Conservation (phyloP, 768 basidiomycete species). For the Suillus subaureus region DNA sequence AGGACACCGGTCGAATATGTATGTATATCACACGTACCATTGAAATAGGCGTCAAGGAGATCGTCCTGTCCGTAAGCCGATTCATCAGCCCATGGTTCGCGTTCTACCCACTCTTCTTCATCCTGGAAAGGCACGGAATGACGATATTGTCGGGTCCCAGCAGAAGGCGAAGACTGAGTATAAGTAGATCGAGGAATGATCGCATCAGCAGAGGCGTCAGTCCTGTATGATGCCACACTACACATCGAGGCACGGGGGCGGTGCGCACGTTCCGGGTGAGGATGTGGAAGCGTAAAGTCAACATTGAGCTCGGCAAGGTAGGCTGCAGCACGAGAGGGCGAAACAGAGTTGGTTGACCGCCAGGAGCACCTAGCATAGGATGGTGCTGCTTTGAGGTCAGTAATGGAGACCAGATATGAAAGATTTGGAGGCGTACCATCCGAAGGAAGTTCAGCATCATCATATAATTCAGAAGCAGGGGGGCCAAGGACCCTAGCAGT, state of each 20-base stretch:
- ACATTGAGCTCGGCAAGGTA: conserved; percentile 35
- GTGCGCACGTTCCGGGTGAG: conserved; percentile 19
- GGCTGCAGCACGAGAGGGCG: conserved; percentile 19
- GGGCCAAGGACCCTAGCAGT: conserved; percentile 22
- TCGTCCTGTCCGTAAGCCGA: conserved; percentile 36
- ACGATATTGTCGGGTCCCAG: conserved; percentile 16
- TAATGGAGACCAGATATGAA: conserved; percentile 4
- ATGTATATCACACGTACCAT: conserved; percentile 27
- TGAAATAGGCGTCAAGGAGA: conserved; percentile 44
- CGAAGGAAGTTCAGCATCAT: conserved; percentile 10
- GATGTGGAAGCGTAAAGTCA: conserved; percentile 29
- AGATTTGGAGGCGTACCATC: not conserved
- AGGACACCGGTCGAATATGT: not conserved
- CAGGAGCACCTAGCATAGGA: conserved; percentile 28
- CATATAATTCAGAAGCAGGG: conserved; percentile 11
- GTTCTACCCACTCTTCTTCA: conserved; percentile 24
- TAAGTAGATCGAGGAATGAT: conserved; percentile 45
- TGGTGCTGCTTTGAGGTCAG: conserved; percentile 18
- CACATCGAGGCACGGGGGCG: conserved; percentile 45
- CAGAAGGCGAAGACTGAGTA: conserved; percentile 11
- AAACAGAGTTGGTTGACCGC: conserved; percentile 36
- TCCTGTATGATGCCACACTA: conserved; percentile 60
- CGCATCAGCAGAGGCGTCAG: conserved; percentile 59
- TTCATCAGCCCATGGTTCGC: conserved; percentile 26
- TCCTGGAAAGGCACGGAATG: conserved; percentile 18